Conservation (phyloP, 1,284 basidiomycete species). For the Clitocybe nebularis region DNA sequence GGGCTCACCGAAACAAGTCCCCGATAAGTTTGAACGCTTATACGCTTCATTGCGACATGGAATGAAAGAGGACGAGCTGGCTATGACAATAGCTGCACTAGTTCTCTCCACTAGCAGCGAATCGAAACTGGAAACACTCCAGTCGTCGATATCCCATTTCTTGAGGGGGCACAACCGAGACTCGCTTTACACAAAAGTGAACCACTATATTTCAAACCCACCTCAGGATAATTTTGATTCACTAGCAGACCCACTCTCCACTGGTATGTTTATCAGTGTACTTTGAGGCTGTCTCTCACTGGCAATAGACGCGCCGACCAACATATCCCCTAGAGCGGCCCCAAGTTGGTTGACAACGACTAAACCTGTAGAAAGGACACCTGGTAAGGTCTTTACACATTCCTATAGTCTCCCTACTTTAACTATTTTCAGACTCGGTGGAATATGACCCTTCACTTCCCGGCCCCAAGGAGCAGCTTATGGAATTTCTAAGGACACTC, state of each 20-base stretch:
- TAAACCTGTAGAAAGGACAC: too few species aligned
- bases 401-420: background rate
- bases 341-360: too few species aligned
- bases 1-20: slow-evolving; percentile 3
- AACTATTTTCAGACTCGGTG: background rate
- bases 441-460: slow-evolving; percentile 8
- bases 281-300: background rate
- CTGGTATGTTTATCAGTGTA: slow-evolving; percentile 4
- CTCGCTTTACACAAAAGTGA: slow-evolving; percentile 17
- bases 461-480: slow-evolving; percentile 12
- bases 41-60: slow-evolving; percentile 17
- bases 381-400: background rate
- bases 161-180: slow-evolving; percentile 11
- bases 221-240: slow-evolving; percentile 16
- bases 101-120: slow-evolving; percentile 16
- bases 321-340: background rate
- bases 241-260: slow-evolving; percentile 4
- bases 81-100: slow-evolving; percentile 20
- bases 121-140: slow-evolving; percentile 13
- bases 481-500: slow-evolving; percentile 11
- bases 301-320: background rate
- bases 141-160: slow-evolving; percentile 11
- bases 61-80: slow-evolving; percentile 21
- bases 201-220: slow-evolving; percentile 17
- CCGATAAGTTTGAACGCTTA: slow-evolving; percentile 18